Evolutionary conservation across 2,329 filamentous ascomycete genomes (phyloP), one percentile per base, ranked within the genome.

Genomic region (Leptographium wingfieldii): DNA sequence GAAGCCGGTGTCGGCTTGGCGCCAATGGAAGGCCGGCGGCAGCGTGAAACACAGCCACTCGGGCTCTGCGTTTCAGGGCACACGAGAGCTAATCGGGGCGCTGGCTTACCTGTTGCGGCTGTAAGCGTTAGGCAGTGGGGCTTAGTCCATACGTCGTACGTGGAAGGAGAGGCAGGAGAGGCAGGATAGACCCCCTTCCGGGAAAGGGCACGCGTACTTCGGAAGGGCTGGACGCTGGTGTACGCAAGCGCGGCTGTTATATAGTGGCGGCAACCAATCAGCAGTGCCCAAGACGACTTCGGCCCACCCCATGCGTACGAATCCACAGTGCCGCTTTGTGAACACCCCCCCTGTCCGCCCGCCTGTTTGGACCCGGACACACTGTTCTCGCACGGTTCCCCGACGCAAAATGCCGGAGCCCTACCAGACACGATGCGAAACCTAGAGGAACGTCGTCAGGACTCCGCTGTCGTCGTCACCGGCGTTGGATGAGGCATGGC

Each of bases 241-340:
- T 56, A 56, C 55, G 35, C 55, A 56, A 56, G 38, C 55, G 55
- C 55, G 35, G 38, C 55, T 19, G 55, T 56, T 31, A 11, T 25
- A 6, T 12, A 3, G 12, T 14, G 7, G 35, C 22, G 22, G 33
- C 33, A 27, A 11, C 55, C 55, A 56, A 56, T 56, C 10, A 16
- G 9, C 3, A 5, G n/a, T n/a, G n/a, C 5, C 7, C 33, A 22
- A 6, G n/a, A 5, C 43, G 7, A 5, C 16, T 4, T 25, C 19
- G 56, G 14, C 56, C 43, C 56, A 57, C 56, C 11, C n/a, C 40
- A 56, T 12, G 56, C 53, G 51, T 59, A 59, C 58, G 58, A 55
- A 56, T 59, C 52, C 58, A 59, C 58, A 55, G 58, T 59, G 52
- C 31, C 19, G 10, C 3, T 33, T 3, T 22, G n/a, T 27, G 19